A percentile compares a stretch with the other conserved stretches of the same genome.
These are phyloP conservation scores for Podila minutissima DNA, from an alignment of 192 early-diverging fungal genomes.

Conservation along the genomic window DNA sequence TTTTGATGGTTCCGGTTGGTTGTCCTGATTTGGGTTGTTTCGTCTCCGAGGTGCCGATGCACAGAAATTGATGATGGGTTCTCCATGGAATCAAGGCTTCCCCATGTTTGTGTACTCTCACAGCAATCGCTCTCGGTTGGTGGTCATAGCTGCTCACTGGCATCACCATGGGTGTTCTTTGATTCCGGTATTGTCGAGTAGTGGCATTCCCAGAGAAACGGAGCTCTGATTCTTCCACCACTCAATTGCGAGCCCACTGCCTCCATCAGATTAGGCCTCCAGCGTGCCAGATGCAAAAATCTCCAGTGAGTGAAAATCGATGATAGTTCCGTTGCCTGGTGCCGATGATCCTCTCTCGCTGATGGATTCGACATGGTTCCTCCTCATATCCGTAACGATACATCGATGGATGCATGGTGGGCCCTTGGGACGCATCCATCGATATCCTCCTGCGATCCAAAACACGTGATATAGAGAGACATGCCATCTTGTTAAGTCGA, in stretches of 20 bases:
- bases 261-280: too few relatives aligned
- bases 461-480: slow-evolving; percentile 4
- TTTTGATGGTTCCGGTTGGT: neutral
- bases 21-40: neutral
- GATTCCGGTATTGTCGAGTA: too few relatives aligned
- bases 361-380: neutral
- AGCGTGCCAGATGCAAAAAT: too few relatives aligned
- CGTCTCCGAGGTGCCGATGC: neutral
- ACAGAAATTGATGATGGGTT: neutral
- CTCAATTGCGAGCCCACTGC: too few relatives aligned
- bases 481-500: slow-evolving; percentile 6
- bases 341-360: neutral
- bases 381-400: neutral
- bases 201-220: too few relatives aligned
- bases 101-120: neutral
- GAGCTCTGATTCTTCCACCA: too few relatives aligned
- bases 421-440: neutral
- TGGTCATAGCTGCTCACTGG: too few relatives aligned
- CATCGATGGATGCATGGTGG: neutral
- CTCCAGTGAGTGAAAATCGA: too few relatives aligned
- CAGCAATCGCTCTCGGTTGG: too few relatives aligned
- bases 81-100: slow-evolving; percentile 2
- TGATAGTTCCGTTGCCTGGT: neutral
- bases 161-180: too few relatives aligned
- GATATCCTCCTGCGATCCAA: neutral